Conservation (phyloP, 495 filamentous ascomycete genomes). For the Amphirosellinia nigrospora region DNA sequence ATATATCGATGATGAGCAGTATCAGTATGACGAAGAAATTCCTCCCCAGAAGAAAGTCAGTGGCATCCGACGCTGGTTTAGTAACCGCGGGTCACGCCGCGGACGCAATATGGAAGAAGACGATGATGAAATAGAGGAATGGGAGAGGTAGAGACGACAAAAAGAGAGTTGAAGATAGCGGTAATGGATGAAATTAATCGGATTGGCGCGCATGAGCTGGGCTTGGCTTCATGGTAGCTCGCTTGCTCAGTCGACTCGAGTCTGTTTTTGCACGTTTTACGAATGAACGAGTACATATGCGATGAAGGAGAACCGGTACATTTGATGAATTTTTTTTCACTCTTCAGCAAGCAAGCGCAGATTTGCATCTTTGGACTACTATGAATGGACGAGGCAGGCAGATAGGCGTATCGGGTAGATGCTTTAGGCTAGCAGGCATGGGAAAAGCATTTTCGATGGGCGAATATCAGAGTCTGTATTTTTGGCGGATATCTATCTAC, state of each 20-base stretch:
- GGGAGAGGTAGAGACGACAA: not conserved
- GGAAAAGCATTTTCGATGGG: conserved; percentile 13
- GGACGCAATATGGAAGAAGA: conserved; percentile 5
- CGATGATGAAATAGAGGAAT: not conserved
- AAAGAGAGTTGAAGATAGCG: not conserved
- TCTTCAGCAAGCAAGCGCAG: not conserved
- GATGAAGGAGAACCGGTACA: not conserved
- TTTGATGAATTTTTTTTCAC: not conserved
- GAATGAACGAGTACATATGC: conserved; percentile 6
- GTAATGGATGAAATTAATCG: not conserved
- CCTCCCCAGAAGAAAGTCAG: conserved; percentile 17
- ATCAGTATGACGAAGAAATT: not conserved
- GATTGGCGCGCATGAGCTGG: not conserved
- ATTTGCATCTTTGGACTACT: not conserved
- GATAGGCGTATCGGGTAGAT: not conserved
- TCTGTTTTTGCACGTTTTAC: not conserved
- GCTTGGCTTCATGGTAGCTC: not conserved
- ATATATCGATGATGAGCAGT: not conserved
- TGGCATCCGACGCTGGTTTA: conserved; percentile 15
- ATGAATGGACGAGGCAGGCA: not conserved
- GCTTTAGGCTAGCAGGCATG: conserved; percentile 1
- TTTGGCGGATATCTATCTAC: not conserved
- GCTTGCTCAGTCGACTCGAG: not conserved
- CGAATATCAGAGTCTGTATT: not conserved
- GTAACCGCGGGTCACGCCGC: not conserved